Base-by-base conservation (phyloP, 345 rosid genomes). In the Melastoma malabathricum region DNA sequence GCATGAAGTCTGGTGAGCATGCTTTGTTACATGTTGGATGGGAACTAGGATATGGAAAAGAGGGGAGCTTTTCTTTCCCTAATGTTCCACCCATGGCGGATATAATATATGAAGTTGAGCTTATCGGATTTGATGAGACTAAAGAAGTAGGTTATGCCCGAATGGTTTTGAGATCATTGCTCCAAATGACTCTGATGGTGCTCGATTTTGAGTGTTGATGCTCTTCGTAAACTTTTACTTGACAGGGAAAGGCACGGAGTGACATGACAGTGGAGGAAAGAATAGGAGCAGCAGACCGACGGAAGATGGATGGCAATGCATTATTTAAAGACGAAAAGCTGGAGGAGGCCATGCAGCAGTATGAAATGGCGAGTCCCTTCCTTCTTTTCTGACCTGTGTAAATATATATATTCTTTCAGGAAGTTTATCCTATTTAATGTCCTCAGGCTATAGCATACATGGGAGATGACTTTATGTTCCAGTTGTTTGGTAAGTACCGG, bases 241-340 rank as follows among this genome's bases (percentile, higher is more conserved):
- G 61, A 23, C 34, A 90, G 98, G 98, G 98, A 54, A 90, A 86
- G 68, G 71, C 95, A 55, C 89, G 87, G 58, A 62, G 85, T 67
- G 96, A 90, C 68, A 86, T 86, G 98, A 90, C 98, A n/a, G 98
- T 70, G 10, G 96, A 90, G 73, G 98, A 86, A 69, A 80, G 96
- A 67, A 84, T 90, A 58, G 83, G 94, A 56, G 76, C 87, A 43
- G 96, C 98, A 51, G 98, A 86, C 63, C 65, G 89, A 70, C 71
- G 96, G 68, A 90, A 84, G 71, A 86, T 78, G 95, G 94, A 90
- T 52, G 96, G 98, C 51, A 90, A 90, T 75, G 61, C 71, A 48
- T 68, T 86, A 15, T 90, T 76, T 55, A 82, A 78, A 64, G 94
- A 78, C 43, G 92, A 75, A 25, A 84, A 86, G 71, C 63, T 84